Evolutionary conservation across 176 grass and related monocot species (phyloP), one percentile per base, ranked within the genome.

Genomic region (Musa itinerans): DNA sequence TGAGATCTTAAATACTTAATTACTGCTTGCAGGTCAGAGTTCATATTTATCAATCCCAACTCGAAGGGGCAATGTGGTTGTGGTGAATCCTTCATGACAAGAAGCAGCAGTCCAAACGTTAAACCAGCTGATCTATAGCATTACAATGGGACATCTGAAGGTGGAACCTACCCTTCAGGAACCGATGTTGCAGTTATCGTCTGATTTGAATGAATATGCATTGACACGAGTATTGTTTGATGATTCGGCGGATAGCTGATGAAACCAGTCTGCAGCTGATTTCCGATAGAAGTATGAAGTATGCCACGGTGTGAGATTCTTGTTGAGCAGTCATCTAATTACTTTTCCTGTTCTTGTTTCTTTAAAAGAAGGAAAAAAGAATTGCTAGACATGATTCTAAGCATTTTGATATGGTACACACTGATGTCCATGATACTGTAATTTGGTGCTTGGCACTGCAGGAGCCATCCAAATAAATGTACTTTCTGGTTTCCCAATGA

Each of bases 1-100:
- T 6, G 8, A 50, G 68, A 51, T 51, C 68, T 70, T 56, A 5
- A 73, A 55, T 25, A 74, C 16, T 53, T 74, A 20, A 61, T 61
- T n/a, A 4, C 20, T 83, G 22, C 68, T 21, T 85, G 23, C 61
- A 97, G 94, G 86, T 97, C 90, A 0, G 86, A 97, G 72, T 93
- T 97, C 81, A 59, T 97, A 75, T 97, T 96, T 69, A 85, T 96
- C 74, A 96, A 96, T 74, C 93, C 88, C 12, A 97, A 96, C 65
- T 90, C 88, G 2, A 87, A 97, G 69, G 94, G 94, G 52, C 74
- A 93, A 68, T 97, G 90, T 72, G 90, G 90, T 13, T 97, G 94
- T 43, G 94, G 90, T 19, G 90, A 97, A 78, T 93, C 94, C 73
- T 98, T 93, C 63, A 89, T 93, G 94, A 93, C 94, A 52, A 77